phyloP scores from a whole-genome alignment of 306 rosid genomes.

The Herpetospermum pedunculosum region DNA sequence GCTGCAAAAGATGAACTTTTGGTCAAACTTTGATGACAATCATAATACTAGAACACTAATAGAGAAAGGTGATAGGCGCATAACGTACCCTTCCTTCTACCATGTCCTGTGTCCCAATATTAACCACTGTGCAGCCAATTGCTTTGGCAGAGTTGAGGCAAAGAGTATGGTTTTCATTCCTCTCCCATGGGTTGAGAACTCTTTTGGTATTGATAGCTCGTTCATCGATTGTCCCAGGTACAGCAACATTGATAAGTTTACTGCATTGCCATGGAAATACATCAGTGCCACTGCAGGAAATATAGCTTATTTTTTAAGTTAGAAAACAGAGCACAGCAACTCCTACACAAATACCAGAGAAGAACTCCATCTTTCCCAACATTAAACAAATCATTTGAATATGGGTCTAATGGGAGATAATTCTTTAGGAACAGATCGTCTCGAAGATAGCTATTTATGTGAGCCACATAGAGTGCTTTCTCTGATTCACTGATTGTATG shows the following conservation, averaged over 20 bases:
- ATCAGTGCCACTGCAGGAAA: slow-evolving; percentile 12
- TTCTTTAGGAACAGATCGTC: slow-evolving; percentile 77
- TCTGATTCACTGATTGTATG: slow-evolving; percentile 90
- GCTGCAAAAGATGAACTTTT: slow-evolving; percentile 48
- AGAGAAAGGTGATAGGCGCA: background rate
- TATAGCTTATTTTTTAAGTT: slow-evolving; percentile 5
- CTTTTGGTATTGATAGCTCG: slow-evolving; percentile 75
- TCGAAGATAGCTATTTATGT: slow-evolving; percentile 85
- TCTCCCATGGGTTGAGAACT: slow-evolving; percentile 73
- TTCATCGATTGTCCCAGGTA: slow-evolving; percentile 95
- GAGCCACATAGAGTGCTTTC: slow-evolving; percentile 72
- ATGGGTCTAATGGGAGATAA: slow-evolving; percentile 72
- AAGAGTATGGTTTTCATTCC: slow-evolving; percentile 90
- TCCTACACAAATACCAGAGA: slow-evolving; percentile 61
- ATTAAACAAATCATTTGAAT: slow-evolving; percentile 53
- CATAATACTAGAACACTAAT: background rate
- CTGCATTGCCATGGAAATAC: slow-evolving; percentile 37
- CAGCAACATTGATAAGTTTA: slow-evolving; percentile 97
- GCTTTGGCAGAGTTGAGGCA: slow-evolving; percentile 99
- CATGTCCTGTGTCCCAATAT: slow-evolving; percentile 85
- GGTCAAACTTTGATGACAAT: background rate
- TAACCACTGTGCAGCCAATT: slow-evolving; percentile 95
- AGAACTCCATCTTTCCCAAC: slow-evolving; percentile 87
- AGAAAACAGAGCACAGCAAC: slow-evolving; percentile 14
- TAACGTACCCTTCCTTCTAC: slow-evolving; percentile 88